Evolutionary conservation across 1,139 yeast species (phyloP).

Genomic region (Sugiyamaella xylanicola): DNA sequence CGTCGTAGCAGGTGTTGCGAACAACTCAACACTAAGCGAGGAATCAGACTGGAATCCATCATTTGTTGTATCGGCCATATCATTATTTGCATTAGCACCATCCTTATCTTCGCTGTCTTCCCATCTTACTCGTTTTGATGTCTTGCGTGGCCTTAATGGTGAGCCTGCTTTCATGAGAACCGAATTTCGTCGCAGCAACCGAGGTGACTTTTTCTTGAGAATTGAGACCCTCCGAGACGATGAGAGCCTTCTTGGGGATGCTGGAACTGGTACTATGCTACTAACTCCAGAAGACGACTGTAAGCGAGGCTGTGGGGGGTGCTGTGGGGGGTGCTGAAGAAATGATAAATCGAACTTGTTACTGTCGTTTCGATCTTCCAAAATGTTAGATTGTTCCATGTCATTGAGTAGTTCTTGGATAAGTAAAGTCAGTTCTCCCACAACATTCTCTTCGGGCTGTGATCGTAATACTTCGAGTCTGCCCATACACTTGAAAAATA

Average conservation of each 20-base stretch:
- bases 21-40: conserved; percentile 8
- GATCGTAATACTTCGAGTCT: conserved; percentile 5
- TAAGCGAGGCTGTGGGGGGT: neutral
- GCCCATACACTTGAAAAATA: conserved; percentile 16
- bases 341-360: neutral
- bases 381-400: conserved; percentile 6
- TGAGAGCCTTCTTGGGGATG: conserved; percentile 11
- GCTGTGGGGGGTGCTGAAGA: conserved; percentile 13
- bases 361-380: neutral
- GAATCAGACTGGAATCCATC: conserved; percentile 2
- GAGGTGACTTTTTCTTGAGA: conserved; percentile 23
- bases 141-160: conserved; percentile 29
- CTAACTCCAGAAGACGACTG: neutral
- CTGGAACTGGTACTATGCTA: neutral
- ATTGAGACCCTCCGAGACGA: conserved; percentile 19
- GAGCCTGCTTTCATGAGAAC: conserved; percentile 27
- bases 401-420: conserved; percentile 9
- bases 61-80: neutral
- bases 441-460: conserved; percentile 1
- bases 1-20: conserved; percentile 7
- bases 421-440: neutral
- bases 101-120: conserved; percentile 27
- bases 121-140: conserved; percentile 37
- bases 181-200: conserved; percentile 25
- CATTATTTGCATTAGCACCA: neutral